Evolutionary conservation across 192 early-diverging fungal species (phyloP).

Genomic region (Lobulomyces angularis): DNA sequence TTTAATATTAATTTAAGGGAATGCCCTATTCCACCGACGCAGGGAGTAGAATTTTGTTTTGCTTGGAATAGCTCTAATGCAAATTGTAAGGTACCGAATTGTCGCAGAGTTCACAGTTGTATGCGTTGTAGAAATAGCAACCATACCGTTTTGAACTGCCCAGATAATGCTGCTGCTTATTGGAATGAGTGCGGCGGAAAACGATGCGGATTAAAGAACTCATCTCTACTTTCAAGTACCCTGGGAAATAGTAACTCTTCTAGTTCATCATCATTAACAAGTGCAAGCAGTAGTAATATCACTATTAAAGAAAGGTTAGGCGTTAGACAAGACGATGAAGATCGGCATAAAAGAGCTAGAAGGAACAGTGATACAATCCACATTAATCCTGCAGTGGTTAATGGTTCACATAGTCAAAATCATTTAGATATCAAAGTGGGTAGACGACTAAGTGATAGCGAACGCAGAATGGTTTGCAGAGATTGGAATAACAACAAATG

Average conservation of each 20-base stretch:
- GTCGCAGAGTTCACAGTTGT: conserved; percentile 16
- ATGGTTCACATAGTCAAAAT: not conserved
- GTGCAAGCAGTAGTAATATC: conserved; percentile 7
- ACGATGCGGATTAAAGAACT: conserved; percentile 10
- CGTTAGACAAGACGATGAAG: too few species aligned
- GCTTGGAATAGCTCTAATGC: conserved; percentile 19
- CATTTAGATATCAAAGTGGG: conserved; percentile 1
- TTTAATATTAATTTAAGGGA: conserved; percentile 14
- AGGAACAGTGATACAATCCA: conserved; percentile 12
- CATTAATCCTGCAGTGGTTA: conserved; percentile 4
- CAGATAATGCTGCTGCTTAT: conserved; percentile 18
- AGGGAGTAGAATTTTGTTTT: conserved; percentile 17
- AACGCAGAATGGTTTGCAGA: conserved; percentile 10
- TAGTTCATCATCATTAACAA: not conserved
- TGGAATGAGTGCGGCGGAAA: conserved; percentile 11
- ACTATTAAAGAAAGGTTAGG: too few species aligned
- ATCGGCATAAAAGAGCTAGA: too few species aligned
- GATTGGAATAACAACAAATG: conserved; percentile 18
- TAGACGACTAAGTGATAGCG: conserved; percentile 5
- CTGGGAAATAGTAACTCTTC: not conserved
- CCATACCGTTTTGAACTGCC: conserved; percentile 18
- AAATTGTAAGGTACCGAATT: conserved; percentile 18
- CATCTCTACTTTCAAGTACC: conserved; percentile 13
- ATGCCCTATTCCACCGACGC: conserved; percentile 17
- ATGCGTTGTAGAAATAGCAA: conserved; percentile 18